Base-by-base conservation (phyloP, 257 asterid species). In the Solanum lycopersicoides region DNA sequence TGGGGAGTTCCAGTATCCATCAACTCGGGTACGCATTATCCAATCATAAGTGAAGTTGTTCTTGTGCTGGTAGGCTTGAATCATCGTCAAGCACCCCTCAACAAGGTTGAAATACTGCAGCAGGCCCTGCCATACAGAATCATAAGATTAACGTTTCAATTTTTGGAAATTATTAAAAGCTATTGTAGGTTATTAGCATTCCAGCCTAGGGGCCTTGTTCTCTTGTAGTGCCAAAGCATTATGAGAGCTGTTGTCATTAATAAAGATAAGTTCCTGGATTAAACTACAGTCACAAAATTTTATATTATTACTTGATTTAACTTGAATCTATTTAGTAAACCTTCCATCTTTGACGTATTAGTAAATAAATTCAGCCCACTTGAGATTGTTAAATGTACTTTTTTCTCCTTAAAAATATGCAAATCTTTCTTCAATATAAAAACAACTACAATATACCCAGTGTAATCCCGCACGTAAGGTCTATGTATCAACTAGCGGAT, bases 11-110 rank as follows among this genome's bases (percentile, higher is more conserved):
- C 99, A 97, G 90, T 92, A 97, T 15, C 98, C 94, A 45, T 97
- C 99, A 0, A 97, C 99, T 42, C 99, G 88, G 80, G 98, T 96
- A 32, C 98, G 95, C 88, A 97, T 90, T 7, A 97, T 90, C 99
- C 99, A 97, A 63, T 97, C 98, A 37, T 96, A 95, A 16, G 95
- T 97, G 93, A 97, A 97, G 91, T 93, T 93, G 91, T 93, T 92
- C 88, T 87, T 86, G 83, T 87, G 80, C 92, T 97, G 98, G 89
- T 95, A 86, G 0, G 90, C 89, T 45, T 88, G 85, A 84, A 97
- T 96, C 96, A 96, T 89, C 4, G 92, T 92, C 50, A 97, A 89
- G 88, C 99, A 97, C 2, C 99, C 98, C 44, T 97, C 99, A 13
- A 97, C 99, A 4, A 97, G 94, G 69, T 90, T 89, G 91, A 97